A percentile compares a stretch with the other conserved stretches of the same genome.
phyloP scores from a whole-genome alignment of 2,329 filamentous ascomycete genomes.

The Dryadomyces quercivorus region DNA sequence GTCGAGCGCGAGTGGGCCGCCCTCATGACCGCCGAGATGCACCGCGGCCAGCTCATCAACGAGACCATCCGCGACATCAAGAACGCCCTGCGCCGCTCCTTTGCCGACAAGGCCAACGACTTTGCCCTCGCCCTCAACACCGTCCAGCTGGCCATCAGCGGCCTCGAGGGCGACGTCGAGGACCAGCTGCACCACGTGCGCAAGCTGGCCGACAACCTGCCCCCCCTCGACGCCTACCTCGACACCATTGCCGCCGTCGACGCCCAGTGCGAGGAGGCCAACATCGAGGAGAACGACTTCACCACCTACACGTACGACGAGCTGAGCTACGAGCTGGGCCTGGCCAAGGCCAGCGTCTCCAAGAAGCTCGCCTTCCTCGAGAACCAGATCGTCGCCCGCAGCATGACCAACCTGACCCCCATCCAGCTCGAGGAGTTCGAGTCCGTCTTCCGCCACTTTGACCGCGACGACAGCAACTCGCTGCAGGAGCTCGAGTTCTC shows the following conservation, averaged over 20 bases:
- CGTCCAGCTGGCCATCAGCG: slow-evolving; percentile 86
- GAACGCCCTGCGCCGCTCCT: slow-evolving; percentile 79
- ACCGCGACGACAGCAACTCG: slow-evolving; percentile 82
- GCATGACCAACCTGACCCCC: slow-evolving; percentile 97
- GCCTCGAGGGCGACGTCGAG: slow-evolving; percentile 93
- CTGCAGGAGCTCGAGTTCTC: slow-evolving; percentile 92
- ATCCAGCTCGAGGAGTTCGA: slow-evolving; percentile 99
- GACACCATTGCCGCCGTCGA: slow-evolving; percentile 78
- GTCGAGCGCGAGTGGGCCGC: slow-evolving; percentile 73
- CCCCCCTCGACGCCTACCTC: slow-evolving; percentile 83
- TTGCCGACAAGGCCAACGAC: slow-evolving; percentile 97
- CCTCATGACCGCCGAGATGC: slow-evolving; percentile 74
- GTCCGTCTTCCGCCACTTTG: slow-evolving; percentile 95
- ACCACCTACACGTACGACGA: slow-evolving; percentile 99
- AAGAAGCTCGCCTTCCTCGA: slow-evolving; percentile 96
- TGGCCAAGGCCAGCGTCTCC: slow-evolving; percentile 83
- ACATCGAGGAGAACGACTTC: slow-evolving; percentile 98
- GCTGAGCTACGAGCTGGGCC: slow-evolving; percentile 79
- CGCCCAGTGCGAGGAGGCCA: slow-evolving; percentile 83
- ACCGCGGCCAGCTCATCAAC: slow-evolving; percentile 85
- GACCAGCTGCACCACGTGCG: slow-evolving; percentile 85
- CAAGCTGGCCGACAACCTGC: slow-evolving; percentile 71
- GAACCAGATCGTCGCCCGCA: slow-evolving; percentile 95
- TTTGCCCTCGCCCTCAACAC: slow-evolving; percentile 93
- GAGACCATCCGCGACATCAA: slow-evolving; percentile 99